Evolutionary conservation across 2,329 filamentous ascomycete species (phyloP), one percentile per base, ranked within the genome.

Genomic region (Chaetomium sp.): DNA sequence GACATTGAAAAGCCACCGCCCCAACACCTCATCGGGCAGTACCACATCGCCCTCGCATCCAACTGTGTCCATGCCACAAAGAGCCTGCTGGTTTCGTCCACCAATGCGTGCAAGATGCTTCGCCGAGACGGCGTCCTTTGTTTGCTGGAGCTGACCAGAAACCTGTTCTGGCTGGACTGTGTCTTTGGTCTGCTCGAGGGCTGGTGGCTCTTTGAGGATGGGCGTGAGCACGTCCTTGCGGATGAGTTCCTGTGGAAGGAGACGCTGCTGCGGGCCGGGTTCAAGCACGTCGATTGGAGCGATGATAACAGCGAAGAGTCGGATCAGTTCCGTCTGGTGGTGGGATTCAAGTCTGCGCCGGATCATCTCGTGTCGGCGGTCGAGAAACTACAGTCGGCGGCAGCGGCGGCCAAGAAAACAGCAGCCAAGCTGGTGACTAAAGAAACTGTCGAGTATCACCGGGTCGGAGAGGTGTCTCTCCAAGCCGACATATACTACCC

Each of bases 41-140:
- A 74, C 58, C 70, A 77, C 69, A 62, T 75, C 21, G 71, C 78
- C 29, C 53, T 78, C 12, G 71, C 72, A 6, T 73, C 68, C 57
- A 77, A 77, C 65, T 72, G 70, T 21, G 62, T 79, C 0, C 77
- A 79, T 56, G 77, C 76, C 0, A 78, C 77, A 0, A 65, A 62
- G 2, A 63, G 64, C 25, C 64, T 75, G 0, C 38, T 49, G 2
- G 19, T 27, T 3, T 73, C 75, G 0, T 31, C 66, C 0, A 16
- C 19, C 4, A 72, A 75, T 58, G 67, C 76, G 7, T 69, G 65
- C 3, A 58, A 64, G 3, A 49, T 69, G n/a, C n/a, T n/a, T n/a
- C n/a, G n/a, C n/a, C n/a, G n/a, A n/a, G n/a, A n/a, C n/a, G n/a
- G n/a, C n/a, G n/a, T n/a, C n/a, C n/a, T n/a, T n/a, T n/a, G n/a